Evolutionary conservation across 495 filamentous ascomycete species (phyloP).

Genomic region (Geoglossum glabrum): DNA sequence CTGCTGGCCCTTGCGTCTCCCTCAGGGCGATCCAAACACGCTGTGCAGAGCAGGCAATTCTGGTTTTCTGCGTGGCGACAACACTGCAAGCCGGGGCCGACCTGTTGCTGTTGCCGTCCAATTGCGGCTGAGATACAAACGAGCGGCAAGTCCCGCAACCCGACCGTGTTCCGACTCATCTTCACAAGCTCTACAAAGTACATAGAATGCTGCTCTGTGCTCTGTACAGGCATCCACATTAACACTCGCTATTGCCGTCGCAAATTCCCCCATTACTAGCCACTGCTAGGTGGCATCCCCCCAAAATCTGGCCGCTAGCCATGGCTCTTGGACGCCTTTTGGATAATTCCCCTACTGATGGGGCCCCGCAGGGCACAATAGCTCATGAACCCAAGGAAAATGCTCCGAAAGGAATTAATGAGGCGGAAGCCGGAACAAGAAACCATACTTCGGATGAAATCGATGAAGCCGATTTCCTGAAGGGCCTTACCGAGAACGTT

Average conservation of each 20-base stretch:
- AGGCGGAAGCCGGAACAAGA: background rate
- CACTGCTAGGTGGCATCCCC: background rate
- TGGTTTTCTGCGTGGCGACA: no score
- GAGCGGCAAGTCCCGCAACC: background rate
- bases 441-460: background rate
- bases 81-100: background rate
- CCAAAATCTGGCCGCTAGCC: background rate
- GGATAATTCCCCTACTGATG: background rate
- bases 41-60: no score
- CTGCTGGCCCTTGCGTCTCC: no score
- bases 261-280: background rate
- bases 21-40: no score
- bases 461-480: conserved; percentile 40
- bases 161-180: background rate
- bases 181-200: no score
- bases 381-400: background rate
- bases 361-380: background rate
- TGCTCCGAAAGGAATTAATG: background rate
- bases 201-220: no score
- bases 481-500: conserved; percentile 48
- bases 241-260: background rate
- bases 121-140: background rate
- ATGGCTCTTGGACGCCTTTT: background rate
- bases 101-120: background rate
- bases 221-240: no score